Evolutionary conservation across 2,329 filamentous ascomycete species (phyloP), one percentile per base, ranked within the genome.

Genomic region (Cercospora beticola): DNA sequence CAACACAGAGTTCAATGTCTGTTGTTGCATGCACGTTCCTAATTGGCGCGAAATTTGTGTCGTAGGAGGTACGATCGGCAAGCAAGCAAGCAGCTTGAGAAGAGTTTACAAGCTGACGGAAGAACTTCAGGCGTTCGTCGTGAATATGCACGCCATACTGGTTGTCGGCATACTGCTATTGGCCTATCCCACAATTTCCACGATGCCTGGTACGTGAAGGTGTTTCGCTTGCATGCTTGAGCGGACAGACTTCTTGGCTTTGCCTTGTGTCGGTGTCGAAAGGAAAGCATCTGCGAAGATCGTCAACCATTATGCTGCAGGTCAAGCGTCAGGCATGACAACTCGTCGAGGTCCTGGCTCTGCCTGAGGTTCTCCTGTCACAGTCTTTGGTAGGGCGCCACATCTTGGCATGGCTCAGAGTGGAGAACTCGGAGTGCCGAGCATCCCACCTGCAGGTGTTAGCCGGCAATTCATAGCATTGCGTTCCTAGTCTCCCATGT

Each of bases 401-500:
- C 56, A 14, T 36, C 56, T 59, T 59, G 56, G 56, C 54, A 58
- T 23, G 12, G 54, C 31, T n/a, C 56, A 36, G 23, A 36, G 30
- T 59, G 56, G 56, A 59, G 56, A 59, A 36, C 16, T 31, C 8
- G 56, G n/a, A 59, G 56, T 36, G 30, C 56, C 56, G 56, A 36
- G 56, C 56, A 16, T 59, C 56, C 56, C 31, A 33, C 56, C 56
- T 59, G 56, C 56, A 59, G 28, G 30, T 36, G 8, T 16, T 14
- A 21, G 56, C 8, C 56, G n/a, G 30, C 56, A 36, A 23, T 36
- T 23, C 56, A 36, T 21, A 58, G 14, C 30, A 33, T 21, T 10
- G 31, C 2, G n/a, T 14, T 33, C 31, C 30, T 18, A 54, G 26
- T 52, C 18, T 36, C 26, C 56, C 52, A 69, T 69, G 68, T 57